Evolutionary conservation across 345 rosid species (phyloP).

Genomic region (Gossypium rotundifolium): DNA sequence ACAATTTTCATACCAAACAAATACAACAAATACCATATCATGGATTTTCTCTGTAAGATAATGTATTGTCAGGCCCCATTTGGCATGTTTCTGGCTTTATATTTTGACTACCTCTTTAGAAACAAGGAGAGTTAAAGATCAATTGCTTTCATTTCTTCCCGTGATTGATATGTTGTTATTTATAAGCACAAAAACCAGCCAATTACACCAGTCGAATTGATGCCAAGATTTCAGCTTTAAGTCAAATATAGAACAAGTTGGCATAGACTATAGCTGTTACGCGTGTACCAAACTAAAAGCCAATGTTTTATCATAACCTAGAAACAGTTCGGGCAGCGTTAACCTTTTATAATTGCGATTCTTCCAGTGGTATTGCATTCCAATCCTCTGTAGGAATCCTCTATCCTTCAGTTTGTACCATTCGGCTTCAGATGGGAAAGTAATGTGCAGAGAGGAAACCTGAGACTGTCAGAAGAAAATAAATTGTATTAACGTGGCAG

Average conservation of each 20-base stretch:
- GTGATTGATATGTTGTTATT: neutral
- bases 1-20: neutral
- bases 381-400: constrained; percentile 79
- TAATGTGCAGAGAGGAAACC: constrained; percentile 80
- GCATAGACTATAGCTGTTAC: neutral
- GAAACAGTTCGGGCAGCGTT: constrained; percentile 15
- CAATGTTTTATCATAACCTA: neutral
- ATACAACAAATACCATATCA: neutral
- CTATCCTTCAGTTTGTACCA: constrained; percentile 59
- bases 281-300: neutral
- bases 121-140: neutral
- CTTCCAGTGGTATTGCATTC: constrained; percentile 97
- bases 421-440: constrained; percentile 76
- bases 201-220: neutral
- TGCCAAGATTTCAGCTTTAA: neutral
- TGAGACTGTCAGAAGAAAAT: constrained; percentile 42
- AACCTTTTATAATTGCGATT: constrained; percentile 77
- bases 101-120: neutral
- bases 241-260: neutral
- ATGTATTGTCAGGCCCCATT: neutral
- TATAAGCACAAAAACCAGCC: neutral
- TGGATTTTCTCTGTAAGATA: neutral
- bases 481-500: constrained; percentile 4
- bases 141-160: neutral
- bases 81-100: neutral